Evolutionary conservation across 257 asterid genomes (phyloP), one percentile per base, ranked within the genome.

Genomic region (Oldenlandia corymbosa): DNA sequence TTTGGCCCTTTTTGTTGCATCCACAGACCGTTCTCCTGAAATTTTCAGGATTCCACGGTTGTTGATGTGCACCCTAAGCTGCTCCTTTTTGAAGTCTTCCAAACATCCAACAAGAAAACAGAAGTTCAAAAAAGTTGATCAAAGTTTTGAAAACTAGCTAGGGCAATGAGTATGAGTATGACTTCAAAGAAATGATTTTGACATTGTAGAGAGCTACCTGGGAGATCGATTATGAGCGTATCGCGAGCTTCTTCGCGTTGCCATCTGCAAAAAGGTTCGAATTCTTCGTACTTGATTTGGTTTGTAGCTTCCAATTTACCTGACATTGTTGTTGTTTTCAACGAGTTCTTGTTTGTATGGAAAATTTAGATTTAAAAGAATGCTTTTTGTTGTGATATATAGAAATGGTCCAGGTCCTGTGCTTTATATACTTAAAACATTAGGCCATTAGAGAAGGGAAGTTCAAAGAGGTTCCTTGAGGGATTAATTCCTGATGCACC

Each of bases 201-300:
- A n/a, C n/a, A n/a, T n/a, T n/a, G n/a, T n/a, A n/a, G n/a, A n/a
- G 9, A 3, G 39, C 4, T 51, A 85, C 90, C 94, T 74, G 70
- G 78, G 66, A 86, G 82, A 63, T 76, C 76, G 34, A 86, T 21
- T 50, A 78, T 78, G 42, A 86, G 86, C 72, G 79, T 58, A 69
- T 86, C 90, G 0, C 64, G 53, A 55, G 74, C 83, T 60, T 79
- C 78, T 20, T 58, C 70, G 4, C 86, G 85, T 31, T 81, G 71
- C 94, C 94, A 86, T 64, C 66, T 74, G 81, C 94, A 81, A 27
- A 66, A 74, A 5, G 94, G 94, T 34, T 86, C 94, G 16, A 86
- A 81, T 74, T 86, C 90, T 24, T 79, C 82, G 36, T 63, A 34
- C 2, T 48, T 18, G 42, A 37, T 31, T 7, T 7, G 36, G 30